phyloP scores from a whole-genome alignment of 2,329 filamentous ascomycete genomes.

The Phyllosticta citriasiana region DNA sequence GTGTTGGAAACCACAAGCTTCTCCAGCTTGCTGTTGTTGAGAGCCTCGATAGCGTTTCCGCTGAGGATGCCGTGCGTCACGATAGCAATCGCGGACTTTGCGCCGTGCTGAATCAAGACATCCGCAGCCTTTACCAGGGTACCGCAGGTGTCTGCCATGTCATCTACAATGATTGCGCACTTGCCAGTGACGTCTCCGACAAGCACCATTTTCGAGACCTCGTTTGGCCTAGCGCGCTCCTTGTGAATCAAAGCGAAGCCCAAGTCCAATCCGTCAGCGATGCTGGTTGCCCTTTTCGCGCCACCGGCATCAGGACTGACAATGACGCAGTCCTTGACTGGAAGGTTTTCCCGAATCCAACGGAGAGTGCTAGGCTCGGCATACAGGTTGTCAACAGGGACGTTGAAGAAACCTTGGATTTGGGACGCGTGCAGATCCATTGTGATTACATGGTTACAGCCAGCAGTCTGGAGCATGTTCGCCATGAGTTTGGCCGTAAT shows the following conservation, averaged over 20 bases:
- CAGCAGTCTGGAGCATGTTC: constrained; percentile 93
- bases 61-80: constrained; percentile 90
- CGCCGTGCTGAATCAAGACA: constrained; percentile 77
- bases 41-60: constrained; percentile 75
- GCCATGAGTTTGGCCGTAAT: constrained; percentile 94
- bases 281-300: constrained; percentile 87
- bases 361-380: constrained; percentile 85
- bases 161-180: constrained; percentile 90
- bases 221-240: constrained; percentile 82
- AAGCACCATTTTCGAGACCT: constrained; percentile 89
- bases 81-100: constrained; percentile 81
- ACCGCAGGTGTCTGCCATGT: constrained; percentile 95
- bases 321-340: constrained; percentile 76
- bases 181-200: constrained; percentile 88
- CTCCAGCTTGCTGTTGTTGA: constrained; percentile 68
- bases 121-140: constrained; percentile 81
- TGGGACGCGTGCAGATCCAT: constrained; percentile 94
- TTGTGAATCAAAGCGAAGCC: constrained; percentile 95
- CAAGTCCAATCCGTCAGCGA: constrained; percentile 82
- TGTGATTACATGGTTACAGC: constrained; percentile 87
- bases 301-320: constrained; percentile 92
- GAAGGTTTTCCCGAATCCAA: constrained; percentile 82
- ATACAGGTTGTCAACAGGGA: constrained; percentile 72
- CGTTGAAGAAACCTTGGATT: constrained; percentile 93
- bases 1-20: constrained; percentile 87